Conservation (phyloP, 2,329 filamentous ascomycete genomes). For the Penicillium rolfsii region DNA sequence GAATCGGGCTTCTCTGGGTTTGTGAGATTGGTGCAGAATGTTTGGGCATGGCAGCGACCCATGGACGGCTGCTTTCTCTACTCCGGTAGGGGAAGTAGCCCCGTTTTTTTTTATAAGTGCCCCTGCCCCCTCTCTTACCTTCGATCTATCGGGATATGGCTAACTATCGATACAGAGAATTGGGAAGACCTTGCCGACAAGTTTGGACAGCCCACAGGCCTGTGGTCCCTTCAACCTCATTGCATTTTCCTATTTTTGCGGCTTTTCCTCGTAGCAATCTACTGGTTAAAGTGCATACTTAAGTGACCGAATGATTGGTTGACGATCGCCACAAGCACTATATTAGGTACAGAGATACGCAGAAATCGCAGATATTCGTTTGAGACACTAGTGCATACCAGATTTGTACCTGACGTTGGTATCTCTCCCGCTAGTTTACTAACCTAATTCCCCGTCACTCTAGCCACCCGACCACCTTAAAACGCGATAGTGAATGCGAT, state of each 20-base stretch:
- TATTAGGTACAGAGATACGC: too few species aligned
- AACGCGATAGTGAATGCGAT: too few species aligned
- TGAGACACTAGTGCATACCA: too few species aligned
- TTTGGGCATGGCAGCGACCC: slow-evolving; percentile 15
- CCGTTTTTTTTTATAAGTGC: slow-evolving; percentile 46
- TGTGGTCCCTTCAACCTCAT: background rate
- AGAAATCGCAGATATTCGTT: background rate
- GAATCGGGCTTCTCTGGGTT: slow-evolving; percentile 14
- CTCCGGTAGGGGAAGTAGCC: slow-evolving; percentile 30
- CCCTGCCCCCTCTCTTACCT: slow-evolving; percentile 9
- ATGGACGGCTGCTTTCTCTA: slow-evolving; percentile 36
- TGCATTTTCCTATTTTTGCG: background rate
- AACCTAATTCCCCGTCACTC: too few species aligned
- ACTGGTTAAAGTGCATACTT: background rate
- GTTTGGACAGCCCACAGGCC: background rate
- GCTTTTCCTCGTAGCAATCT: background rate
- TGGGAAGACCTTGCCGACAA: background rate
- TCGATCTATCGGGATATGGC: slow-evolving; percentile 16
- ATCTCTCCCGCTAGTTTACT: background rate
- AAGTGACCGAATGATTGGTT: background rate
- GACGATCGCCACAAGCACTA: background rate
- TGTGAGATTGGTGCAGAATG: slow-evolving; percentile 19
- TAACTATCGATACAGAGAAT: slow-evolving; percentile 35
- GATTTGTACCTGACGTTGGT: background rate
- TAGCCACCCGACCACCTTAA: too few species aligned